A percentile compares a stretch with the other conserved stretches of the same genome.
phyloP scores from a whole-genome alignment of 495 filamentous ascomycete species.

The Staphylotrichum tortipilum region DNA sequence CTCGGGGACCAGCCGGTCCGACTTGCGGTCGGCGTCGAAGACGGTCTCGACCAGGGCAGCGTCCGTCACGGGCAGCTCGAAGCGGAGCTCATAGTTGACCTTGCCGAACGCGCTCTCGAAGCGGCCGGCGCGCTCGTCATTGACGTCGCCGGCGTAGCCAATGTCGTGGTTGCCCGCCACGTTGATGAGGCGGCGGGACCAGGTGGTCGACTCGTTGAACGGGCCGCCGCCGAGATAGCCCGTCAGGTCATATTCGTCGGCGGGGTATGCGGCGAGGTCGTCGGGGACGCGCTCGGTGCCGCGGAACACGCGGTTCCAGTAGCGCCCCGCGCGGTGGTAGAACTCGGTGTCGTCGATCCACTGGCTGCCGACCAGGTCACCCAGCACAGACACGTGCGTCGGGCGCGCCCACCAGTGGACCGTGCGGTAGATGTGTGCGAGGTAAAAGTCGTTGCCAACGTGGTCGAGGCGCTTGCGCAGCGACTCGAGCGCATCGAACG shows the following conservation, averaged over 20 bases:
- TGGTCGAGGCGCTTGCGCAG: slow-evolving; percentile 76
- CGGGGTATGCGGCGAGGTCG: slow-evolving; percentile 41
- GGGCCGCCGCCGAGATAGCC: slow-evolving; percentile 41
- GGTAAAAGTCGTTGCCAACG: slow-evolving; percentile 88
- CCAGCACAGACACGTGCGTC: slow-evolving; percentile 81
- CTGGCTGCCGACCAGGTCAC: slow-evolving; percentile 91
- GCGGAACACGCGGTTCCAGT: slow-evolving; percentile 73
- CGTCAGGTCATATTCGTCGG: slow-evolving; percentile 41
- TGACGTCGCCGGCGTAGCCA: slow-evolving; percentile 88
- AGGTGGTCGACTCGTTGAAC: slow-evolving; percentile 42
- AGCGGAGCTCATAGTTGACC: slow-evolving; percentile 77
- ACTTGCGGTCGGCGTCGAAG: slow-evolving; percentile 21
- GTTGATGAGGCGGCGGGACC: slow-evolving; percentile 73
- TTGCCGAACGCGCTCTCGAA: slow-evolving; percentile 80
- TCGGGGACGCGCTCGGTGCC: slow-evolving; percentile 61
- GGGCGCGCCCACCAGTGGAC: slow-evolving; percentile 71
- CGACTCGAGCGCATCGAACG: slow-evolving; percentile 52
- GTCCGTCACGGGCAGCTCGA: slow-evolving; percentile 47
- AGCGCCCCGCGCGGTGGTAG: slow-evolving; percentile 55
- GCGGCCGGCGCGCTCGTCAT: slow-evolving; percentile 55
- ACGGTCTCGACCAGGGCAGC: slow-evolving; percentile 23
- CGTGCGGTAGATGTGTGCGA: slow-evolving; percentile 86
- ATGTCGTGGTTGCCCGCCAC: slow-evolving; percentile 93
- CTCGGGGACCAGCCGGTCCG: slow-evolving; percentile 45
- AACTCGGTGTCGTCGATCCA: slow-evolving; percentile 90